These are phyloP conservation scores for Amauroascus niger DNA, from an alignment of 2,329 filamentous ascomycete genomes.

Conservation along the genomic window DNA sequence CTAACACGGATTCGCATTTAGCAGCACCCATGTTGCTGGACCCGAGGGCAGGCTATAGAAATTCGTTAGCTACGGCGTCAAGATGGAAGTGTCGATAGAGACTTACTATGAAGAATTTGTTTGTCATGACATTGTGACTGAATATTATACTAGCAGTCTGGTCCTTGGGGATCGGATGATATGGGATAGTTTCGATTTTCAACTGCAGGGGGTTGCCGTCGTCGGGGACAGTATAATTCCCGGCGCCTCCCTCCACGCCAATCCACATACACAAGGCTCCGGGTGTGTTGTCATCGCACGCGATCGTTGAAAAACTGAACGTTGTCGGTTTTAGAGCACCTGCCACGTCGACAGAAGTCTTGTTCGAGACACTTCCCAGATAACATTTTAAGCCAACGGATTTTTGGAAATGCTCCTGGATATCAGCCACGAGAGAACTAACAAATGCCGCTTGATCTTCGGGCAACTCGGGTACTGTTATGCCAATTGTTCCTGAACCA, in stretches of 20 bases:
- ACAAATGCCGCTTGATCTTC: neutral
- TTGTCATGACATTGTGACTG: neutral
- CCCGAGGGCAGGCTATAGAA: neutral
- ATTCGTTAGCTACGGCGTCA: neutral
- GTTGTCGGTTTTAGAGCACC: neutral
- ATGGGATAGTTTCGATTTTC: neutral
- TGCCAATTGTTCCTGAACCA: neutral
- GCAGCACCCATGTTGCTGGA: neutral
- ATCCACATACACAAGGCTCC: constrained; percentile 1
- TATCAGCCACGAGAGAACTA: neutral
- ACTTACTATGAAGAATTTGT: neutral
- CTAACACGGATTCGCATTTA: neutral
- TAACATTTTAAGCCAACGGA: neutral
- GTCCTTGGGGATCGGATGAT: neutral
- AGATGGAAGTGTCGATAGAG: neutral
- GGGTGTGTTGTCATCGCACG: neutral
- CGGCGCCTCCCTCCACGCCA: neutral
- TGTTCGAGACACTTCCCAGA: neutral
- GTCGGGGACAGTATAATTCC: neutral
- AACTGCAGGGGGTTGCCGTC: neutral
- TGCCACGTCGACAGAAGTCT: neutral
- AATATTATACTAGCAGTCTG: neutral
- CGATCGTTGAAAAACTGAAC: neutral
- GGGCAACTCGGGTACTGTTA: neutral
- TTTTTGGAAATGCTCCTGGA: neutral